Conservation (phyloP, 2,329 filamentous ascomycete species). For the Lecanicillium sp. region DNA sequence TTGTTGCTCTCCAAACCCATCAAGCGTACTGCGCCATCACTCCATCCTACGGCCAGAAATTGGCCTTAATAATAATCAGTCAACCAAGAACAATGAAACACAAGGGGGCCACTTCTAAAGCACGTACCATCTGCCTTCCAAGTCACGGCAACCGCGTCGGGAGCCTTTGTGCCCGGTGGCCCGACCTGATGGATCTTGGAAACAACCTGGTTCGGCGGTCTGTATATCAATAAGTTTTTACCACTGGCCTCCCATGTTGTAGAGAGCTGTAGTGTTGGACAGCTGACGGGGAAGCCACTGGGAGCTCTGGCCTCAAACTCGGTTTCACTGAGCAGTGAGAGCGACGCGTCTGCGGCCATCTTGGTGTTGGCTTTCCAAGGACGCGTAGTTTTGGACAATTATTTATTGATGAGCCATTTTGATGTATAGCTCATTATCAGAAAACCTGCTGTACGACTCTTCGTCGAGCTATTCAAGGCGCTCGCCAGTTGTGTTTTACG, state of each 20-base stretch:
- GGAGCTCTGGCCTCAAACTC: constrained; percentile 47
- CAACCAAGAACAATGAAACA: background rate
- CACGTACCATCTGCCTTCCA: constrained; percentile 68
- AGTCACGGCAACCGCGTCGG: constrained; percentile 38
- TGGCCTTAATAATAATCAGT: constrained; percentile 43
- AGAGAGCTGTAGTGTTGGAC: constrained; percentile 79
- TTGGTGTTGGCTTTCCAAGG: background rate
- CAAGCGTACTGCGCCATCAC: constrained; percentile 68
- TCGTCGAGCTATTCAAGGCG: no score
- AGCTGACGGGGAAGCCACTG: constrained; percentile 58
- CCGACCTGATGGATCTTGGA: constrained; percentile 41
- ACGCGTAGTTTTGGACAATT: no score
- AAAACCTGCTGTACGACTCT: no score
- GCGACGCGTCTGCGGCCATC: constrained; percentile 23
- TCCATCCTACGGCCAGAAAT: constrained; percentile 76
- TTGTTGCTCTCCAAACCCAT: constrained; percentile 76
- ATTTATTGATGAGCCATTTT: no score
- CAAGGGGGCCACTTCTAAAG: no score
- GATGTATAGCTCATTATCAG: no score
- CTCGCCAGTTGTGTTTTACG: no score
- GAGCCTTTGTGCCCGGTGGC: constrained; percentile 28
- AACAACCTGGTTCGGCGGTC: constrained; percentile 64
- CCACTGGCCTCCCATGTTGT: constrained; percentile 59
- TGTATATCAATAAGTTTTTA: constrained; percentile 65
- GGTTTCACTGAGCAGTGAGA: constrained; percentile 48